Percentiles rank a stretch among this genome's conserved stretches.
Evolutionary conservation across 2,329 filamentous ascomycete genomes (phyloP).

Genomic region (Cryphonectria japonica): DNA sequence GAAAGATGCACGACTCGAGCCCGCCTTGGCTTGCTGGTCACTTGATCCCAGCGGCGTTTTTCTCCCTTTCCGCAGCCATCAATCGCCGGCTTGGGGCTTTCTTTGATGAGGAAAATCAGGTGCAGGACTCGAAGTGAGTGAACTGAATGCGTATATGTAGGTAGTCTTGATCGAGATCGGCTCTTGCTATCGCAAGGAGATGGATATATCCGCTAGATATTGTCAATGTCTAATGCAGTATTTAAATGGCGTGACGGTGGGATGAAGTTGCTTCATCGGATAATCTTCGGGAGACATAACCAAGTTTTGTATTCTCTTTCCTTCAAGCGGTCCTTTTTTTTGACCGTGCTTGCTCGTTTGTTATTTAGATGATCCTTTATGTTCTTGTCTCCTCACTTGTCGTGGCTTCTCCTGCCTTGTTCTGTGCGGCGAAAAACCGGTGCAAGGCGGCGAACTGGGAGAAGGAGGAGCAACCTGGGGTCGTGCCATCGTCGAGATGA

Average conservation of each 20-base stretch:
- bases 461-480: too few species aligned
- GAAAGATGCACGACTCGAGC: conserved; percentile 14
- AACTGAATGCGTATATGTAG: neutral
- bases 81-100: neutral
- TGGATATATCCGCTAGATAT: neutral
- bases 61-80: neutral
- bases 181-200: neutral
- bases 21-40: conserved; percentile 10
- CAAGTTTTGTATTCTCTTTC: neutral
- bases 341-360: too few species aligned
- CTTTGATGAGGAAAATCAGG: neutral
- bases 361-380: too few species aligned
- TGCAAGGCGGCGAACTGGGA: too few species aligned
- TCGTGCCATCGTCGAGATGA: too few species aligned
- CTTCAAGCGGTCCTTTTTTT: too few species aligned
- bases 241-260: conserved; percentile 15
- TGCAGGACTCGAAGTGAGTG: neutral
- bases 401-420: too few species aligned
- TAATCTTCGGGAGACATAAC: conserved; percentile 11
- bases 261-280: conserved; percentile 1
- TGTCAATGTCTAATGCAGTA: neutral
- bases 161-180: neutral
- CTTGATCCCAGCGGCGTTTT: conserved; percentile 11
- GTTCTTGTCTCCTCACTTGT: too few species aligned
- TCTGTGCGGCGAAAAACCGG: too few species aligned